Evolutionary conservation across 352 stramenopile genomes (phyloP).

Genomic region (Detonula confervacea): DNA sequence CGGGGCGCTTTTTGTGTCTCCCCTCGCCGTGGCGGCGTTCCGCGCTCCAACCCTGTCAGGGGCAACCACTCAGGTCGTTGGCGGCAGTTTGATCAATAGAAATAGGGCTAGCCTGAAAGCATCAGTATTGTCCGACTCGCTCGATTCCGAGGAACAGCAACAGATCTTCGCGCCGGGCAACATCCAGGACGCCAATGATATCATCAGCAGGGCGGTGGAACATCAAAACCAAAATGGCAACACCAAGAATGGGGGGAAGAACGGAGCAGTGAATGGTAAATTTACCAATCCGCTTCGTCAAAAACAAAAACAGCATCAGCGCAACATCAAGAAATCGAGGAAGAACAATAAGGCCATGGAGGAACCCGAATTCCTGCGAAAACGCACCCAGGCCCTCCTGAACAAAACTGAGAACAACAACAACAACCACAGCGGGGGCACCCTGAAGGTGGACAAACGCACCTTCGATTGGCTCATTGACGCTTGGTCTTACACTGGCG

Average conservation of each 20-base stretch:
- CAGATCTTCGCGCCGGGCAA: constrained; percentile 6
- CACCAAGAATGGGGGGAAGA: constrained; percentile 4
- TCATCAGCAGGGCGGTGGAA: constrained; percentile 25
- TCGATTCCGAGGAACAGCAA: constrained; percentile 20
- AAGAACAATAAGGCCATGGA: constrained; percentile 64
- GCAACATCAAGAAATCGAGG: constrained; percentile 17
- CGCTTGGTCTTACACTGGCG: constrained; percentile 68
- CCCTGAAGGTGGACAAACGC: constrained; percentile 64
- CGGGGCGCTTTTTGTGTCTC: constrained; percentile 37
- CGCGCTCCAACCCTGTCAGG: neutral
- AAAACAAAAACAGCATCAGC: neutral
- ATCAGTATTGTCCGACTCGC: constrained; percentile 12
- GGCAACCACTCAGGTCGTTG: neutral
- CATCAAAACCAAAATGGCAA: constrained; percentile 1
- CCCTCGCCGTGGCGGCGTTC: constrained; percentile 33
- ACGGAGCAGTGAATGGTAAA: constrained; percentile 6
- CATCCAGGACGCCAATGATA: constrained; percentile 1
- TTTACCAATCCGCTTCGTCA: constrained; percentile 1
- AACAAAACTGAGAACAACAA: constrained; percentile 26
- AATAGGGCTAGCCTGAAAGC: neutral
- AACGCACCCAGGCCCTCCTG: constrained; percentile 60
- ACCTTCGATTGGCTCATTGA: constrained; percentile 80
- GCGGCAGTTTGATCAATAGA: neutral
- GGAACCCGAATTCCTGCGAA: constrained; percentile 61
- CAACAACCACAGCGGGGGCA: constrained; percentile 11